These are phyloP conservation scores for Cladorrhinum sp. DNA, from an alignment of 2,329 filamentous ascomycete species.

Conservation along the genomic window DNA sequence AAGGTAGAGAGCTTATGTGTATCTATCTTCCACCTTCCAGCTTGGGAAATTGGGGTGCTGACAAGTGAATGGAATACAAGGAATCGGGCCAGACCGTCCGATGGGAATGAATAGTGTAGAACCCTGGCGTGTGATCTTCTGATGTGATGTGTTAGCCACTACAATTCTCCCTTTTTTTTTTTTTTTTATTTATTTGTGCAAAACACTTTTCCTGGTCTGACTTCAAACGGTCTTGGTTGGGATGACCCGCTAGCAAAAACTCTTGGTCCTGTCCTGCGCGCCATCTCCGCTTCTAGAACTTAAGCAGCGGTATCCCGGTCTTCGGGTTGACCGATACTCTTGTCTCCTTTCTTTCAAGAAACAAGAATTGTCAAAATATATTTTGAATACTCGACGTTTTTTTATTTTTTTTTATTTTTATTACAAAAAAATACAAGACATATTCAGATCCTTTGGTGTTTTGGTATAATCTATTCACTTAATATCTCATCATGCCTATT, in stretches of 20 bases:
- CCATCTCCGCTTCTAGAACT: conserved; percentile 1
- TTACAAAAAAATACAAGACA: neutral
- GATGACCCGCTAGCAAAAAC: neutral
- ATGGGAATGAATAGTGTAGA: neutral
- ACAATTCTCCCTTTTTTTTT: neutral
- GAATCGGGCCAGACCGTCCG: conserved; percentile 3
- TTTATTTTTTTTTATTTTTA: neutral
- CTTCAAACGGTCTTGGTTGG: neutral
- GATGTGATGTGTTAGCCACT: neutral
- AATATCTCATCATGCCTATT: conserved; percentile 69
- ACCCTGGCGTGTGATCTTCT: neutral
- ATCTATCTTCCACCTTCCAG: conserved; percentile 14
- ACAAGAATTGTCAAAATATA: neutral
- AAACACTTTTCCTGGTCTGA: neutral
- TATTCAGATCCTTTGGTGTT: no score
- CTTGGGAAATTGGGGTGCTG: conserved; percentile 6
- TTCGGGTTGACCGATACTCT: neutral
- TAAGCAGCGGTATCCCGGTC: conserved; percentile 6
- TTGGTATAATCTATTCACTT: no score
- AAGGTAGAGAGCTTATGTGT: neutral
- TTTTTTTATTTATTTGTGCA: neutral
- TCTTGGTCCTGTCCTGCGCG: neutral
- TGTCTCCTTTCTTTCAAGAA: neutral
- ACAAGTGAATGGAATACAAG: neutral
- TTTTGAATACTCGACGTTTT: neutral